These are phyloP conservation scores for Solioccasus polychromus DNA, from an alignment of 768 basidiomycete species.

Conservation along the genomic window DNA sequence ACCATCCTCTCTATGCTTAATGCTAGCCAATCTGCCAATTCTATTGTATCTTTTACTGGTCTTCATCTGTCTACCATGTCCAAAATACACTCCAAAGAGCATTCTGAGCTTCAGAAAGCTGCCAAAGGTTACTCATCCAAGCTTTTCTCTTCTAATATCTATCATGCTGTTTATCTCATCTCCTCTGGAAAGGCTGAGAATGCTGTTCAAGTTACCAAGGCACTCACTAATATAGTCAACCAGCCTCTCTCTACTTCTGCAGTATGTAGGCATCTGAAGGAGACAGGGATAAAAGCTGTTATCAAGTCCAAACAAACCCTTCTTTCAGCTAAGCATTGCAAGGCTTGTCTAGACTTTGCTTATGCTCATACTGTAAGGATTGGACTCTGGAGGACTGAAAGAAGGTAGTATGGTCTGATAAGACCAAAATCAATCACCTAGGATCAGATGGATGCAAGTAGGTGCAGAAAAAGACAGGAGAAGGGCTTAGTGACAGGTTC, in stretches of 20 bases:
- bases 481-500: background rate
- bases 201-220: background rate
- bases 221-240: background rate
- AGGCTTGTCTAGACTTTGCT: background rate
- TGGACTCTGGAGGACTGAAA: background rate
- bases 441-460: too few relatives aligned
- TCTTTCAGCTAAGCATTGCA: background rate
- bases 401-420: background rate
- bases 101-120: slow-evolving; percentile 2
- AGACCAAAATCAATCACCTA: too few relatives aligned
- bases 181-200: background rate
- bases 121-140: slow-evolving; percentile 1
- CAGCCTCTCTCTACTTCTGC: background rate
- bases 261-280: background rate
- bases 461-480: too few relatives aligned
- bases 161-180: background rate
- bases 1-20: background rate
- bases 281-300: background rate
- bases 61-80: background rate
- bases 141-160: slow-evolving; percentile 7
- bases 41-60: background rate
- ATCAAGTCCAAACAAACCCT: background rate
- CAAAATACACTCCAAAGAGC: background rate
- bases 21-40: background rate
- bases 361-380: background rate